phyloP scores from a whole-genome alignment of 139 green algal species.

The Chlorella sp. region DNA sequence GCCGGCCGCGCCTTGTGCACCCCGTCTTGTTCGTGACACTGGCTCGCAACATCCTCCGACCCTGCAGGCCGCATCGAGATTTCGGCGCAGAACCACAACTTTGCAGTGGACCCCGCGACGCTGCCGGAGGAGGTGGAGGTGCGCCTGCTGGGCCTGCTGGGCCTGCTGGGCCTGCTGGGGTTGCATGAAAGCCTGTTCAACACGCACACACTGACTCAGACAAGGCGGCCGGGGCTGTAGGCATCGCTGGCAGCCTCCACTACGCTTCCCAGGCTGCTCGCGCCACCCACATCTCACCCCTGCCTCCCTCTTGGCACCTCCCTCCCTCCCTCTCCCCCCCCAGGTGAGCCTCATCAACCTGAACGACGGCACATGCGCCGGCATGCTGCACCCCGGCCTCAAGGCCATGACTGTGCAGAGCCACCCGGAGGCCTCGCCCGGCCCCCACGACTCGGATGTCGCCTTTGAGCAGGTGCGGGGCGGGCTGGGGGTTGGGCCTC shows the following conservation, averaged over 20 bases:
- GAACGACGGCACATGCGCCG: conserved; percentile 99
- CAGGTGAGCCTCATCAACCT: conserved; percentile 96
- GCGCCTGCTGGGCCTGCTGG: not conserved
- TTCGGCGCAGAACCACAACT: conserved; percentile 98
- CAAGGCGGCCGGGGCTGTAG: too few relatives aligned
- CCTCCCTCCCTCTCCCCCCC: not conserved
- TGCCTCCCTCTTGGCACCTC: too few relatives aligned
- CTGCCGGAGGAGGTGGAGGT: conserved; percentile 91
- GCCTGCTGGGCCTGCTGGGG: too few relatives aligned
- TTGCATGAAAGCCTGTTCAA: too few relatives aligned
- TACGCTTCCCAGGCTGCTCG: too few relatives aligned
- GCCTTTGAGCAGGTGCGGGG: conserved; percentile 71
- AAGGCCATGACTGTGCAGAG: conserved; percentile 95
- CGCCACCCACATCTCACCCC: too few relatives aligned
- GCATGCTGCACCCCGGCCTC: conserved; percentile 55
- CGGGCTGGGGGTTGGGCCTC: too few relatives aligned
- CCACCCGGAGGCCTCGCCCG: conserved; percentile 97
- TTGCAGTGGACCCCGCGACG: conserved; percentile 93
- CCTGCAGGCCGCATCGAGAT: conserved; percentile 69
- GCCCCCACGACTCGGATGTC: conserved; percentile 97
- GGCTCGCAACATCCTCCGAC: too few relatives aligned
- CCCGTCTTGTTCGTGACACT: too few relatives aligned
- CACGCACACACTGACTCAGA: too few relatives aligned
- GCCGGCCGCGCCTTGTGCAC: too few relatives aligned
- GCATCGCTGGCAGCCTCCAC: too few relatives aligned